Base-by-base conservation (phyloP, 2,329 filamentous ascomycete genomes). In the Ceratocystis alfenasii region DNA sequence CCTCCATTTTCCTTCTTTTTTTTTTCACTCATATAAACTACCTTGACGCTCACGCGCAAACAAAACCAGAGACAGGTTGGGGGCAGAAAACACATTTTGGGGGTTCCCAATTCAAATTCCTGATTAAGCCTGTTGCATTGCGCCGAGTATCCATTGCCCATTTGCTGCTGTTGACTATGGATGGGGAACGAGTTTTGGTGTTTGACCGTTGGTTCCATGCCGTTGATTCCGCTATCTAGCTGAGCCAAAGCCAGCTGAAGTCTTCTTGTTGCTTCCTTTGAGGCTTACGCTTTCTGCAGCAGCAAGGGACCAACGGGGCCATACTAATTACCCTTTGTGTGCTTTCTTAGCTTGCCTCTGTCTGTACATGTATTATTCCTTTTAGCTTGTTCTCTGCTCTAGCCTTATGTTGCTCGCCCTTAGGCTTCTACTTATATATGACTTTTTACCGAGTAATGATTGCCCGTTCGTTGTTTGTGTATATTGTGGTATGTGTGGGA, bases 11-110 rank as follows among this genome's bases (percentile, higher is more conserved):
- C 28, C 45, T 63, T 30, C 30, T 53, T 50, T 33, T 64, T 17
- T 33, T 22, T 30, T 44, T 67, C 70, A 68, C 65, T 57, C 66
- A 68, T 66, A 67, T 57, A 33, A 30, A 36, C 41, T 44, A 46
- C 25, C 50, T 33, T 28, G 15, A 61, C 48, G 30, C 64, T 62
- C 33, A 64, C 10, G 48, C 36, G 36, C 10, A 41, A 41, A 41
- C 45, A 46, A 33, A 20, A 53, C 62, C 28, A 41, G 45, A 48
- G 41, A 62, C 61, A 28, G n/a, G 6, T 15, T 28, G 61, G 36
- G 41, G 61, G 41, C 22, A 5, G 59, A n/a, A 46, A 59, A 44
- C 22, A 22, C 6, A 17, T 64, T 15, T 6, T 64, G 22, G 48
- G 63, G 44, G 46, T 12, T 50, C 7, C 46, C 46, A 10, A 22